Percentiles rank a stretch among this genome's conserved stretches.
Evolutionary conservation across 225 moss, liverwort and hornwort species (phyloP).

Genomic region (Lunularia cruciata): DNA sequence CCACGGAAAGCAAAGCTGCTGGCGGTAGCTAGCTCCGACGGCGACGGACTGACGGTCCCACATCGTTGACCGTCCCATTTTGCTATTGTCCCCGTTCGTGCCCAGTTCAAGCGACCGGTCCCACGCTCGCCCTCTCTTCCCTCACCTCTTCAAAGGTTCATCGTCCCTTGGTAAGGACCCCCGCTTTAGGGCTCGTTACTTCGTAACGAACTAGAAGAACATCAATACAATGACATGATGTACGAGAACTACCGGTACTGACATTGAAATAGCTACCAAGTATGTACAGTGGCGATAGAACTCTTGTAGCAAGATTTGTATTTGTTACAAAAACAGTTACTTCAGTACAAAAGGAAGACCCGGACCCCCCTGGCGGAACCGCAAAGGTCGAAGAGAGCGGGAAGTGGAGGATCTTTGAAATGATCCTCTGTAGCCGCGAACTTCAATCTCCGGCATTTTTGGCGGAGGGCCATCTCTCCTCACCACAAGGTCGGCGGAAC

Average conservation of each 20-base stretch:
- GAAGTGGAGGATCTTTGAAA: constrained; percentile 11
- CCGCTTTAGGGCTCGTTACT: neutral
- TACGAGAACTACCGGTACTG: too few relatives aligned
- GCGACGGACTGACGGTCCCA: neutral
- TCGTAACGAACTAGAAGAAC: too few relatives aligned
- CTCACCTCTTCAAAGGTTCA: neutral
- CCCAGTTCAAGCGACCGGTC: neutral
- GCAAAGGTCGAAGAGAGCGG: too few relatives aligned
- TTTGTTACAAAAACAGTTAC: too few relatives aligned
- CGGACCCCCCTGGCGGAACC: neutral
- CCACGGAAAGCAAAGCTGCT: neutral
- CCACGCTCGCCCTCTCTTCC: neutral
- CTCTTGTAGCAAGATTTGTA: too few relatives aligned
- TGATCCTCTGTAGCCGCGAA: neutral
- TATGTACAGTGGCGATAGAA: too few relatives aligned
- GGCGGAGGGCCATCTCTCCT: neutral
- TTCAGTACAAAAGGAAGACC: neutral
- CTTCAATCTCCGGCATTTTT: neutral
- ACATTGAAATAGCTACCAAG: too few relatives aligned
- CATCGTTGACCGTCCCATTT: neutral
- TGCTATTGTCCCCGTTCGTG: neutral
- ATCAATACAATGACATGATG: too few relatives aligned
- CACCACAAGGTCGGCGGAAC: neutral
- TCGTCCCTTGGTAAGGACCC: neutral
- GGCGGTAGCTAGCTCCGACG: neutral